Evolutionary conservation across 108 stramenopile genomes (phyloP), one percentile per base, ranked within the genome.

Genomic region (Bacterosira constricta): DNA sequence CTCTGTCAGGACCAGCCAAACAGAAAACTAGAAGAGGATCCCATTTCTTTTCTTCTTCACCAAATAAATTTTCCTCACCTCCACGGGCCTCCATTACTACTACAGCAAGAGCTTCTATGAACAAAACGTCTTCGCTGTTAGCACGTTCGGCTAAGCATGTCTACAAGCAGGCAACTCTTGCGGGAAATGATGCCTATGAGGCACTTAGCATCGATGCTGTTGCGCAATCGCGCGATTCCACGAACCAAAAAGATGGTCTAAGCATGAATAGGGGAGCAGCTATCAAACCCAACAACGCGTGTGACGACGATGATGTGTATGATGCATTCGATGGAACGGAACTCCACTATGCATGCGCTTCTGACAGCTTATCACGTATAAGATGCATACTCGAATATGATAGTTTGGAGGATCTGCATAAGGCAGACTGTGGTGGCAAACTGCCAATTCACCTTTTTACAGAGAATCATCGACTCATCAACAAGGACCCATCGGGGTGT

Each of bases 261-360:
- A n/a, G n/a, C n/a, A n/a, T n/a, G n/a, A n/a, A n/a, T n/a, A n/a
- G n/a, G n/a, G n/a, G n/a, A n/a, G n/a, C n/a, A n/a, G n/a, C n/a
- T n/a, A n/a, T n/a, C n/a, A n/a, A n/a, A n/a, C n/a, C n/a, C n/a
- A n/a, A n/a, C n/a, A n/a, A n/a, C n/a, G n/a, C n/a, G n/a, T n/a
- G n/a, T 54, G 55, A 54, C 53, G 67, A 63, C 25, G 68, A 64
- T 42, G 13, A 20, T n/a, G 54, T 27, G 1, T 27, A 39, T 26
- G 65, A 42, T 49, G 51, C 35, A 4, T 17, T 37, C 26, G 50
- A 36, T 30, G 70, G 70, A 12, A 79, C 70, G 30, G 77, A 71
- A 20, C 65, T 71, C 49, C 77, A 79, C 55, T n/a, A 32, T 37
- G 77, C 77, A 20, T 79, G 77, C 54, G 77, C 77, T 25, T 71